Evolutionary conservation across 1,139 yeast species (phyloP).

Genomic region (Scheffersomyces illinoinensis): DNA sequence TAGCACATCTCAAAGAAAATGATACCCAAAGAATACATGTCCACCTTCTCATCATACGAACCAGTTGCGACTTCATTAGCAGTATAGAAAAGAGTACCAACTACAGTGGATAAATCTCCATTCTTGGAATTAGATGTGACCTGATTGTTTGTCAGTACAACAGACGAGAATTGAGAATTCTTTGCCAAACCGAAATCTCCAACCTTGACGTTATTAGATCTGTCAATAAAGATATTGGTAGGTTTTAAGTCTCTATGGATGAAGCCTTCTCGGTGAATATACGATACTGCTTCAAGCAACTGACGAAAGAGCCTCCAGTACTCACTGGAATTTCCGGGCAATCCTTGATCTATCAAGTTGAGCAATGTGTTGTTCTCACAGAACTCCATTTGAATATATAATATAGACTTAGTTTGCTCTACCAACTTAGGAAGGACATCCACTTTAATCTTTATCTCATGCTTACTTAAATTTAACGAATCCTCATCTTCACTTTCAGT

Average conservation of each 20-base stretch:
- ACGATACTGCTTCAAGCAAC: constrained; percentile 84
- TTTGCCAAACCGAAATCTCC: constrained; percentile 98
- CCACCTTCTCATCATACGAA: constrained; percentile 85
- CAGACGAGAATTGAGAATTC: constrained; percentile 54
- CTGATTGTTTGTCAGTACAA: constrained; percentile 42
- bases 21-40: constrained; percentile 91
- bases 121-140: constrained; percentile 33
- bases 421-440: neutral
- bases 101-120: constrained; percentile 87
- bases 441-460: neutral
- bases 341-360: constrained; percentile 79
- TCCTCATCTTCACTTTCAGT: constrained; percentile 12
- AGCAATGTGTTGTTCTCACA: constrained; percentile 91
- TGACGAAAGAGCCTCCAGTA: constrained; percentile 91
- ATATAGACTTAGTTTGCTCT: constrained; percentile 46
- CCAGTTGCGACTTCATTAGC: constrained; percentile 87
- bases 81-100: constrained; percentile 91
- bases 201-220: constrained; percentile 81
- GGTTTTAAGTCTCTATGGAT: constrained; percentile 97
- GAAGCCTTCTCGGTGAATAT: constrained; percentile 91
- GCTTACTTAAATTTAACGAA: neutral
- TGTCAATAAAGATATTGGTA: constrained; percentile 92
- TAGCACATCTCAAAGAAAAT: constrained; percentile 95
- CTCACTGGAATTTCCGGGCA: constrained; percentile 71
- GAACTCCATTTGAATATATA: constrained; percentile 95